Evolutionary conservation across 768 basidiomycete species (phyloP), one percentile per base, ranked within the genome.

Genomic region (Boletus barrowsii): DNA sequence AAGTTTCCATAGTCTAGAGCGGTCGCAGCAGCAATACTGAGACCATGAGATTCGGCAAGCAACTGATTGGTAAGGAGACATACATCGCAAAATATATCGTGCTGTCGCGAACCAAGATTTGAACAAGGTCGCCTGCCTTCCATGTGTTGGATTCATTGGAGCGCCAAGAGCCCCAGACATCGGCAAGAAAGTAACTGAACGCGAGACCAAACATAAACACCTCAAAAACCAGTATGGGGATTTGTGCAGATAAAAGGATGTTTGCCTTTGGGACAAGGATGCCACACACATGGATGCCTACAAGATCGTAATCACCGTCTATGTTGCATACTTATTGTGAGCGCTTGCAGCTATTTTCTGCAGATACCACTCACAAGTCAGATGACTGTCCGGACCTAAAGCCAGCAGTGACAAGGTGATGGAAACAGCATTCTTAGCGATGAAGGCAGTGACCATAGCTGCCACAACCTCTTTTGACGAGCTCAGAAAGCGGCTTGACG

Each of bases 61-160:
- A 10, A 42, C 11, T 10, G 13, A 7, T 41, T 5, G n/a, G 20
- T 26, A 24, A 14, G 10, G 13, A n/a, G 22, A 56, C 61, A 1
- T 37, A 64, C 63, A 64, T 57, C 1, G 56, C 54, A 1, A 61
- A 64, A 51, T 64, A 64, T 22, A 63, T 37, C 0, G 50, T 61
- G 49, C 56, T 63, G 46, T 64, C 63, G 11, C 62, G 54, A 42
- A 58, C 45, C 29, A 64, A 26, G 45, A 63, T 58, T 29, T 41
- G 47, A 33, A 61, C 3, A 0, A 63, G 47, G 13, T 61, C 56
- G 17, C 36, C 47, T 17, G 48, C 44, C 22, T 45, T 51, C 51
- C 55, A 49, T 2, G 0, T n/a, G 17, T 49, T 37, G 36, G 24
- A 10, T 26, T 11, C 32, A 15, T 32, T 4, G 5, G 48, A 53